phyloP scores from a whole-genome alignment of 805 yeast species.

The Wickerhamomyces ciferrii region DNA sequence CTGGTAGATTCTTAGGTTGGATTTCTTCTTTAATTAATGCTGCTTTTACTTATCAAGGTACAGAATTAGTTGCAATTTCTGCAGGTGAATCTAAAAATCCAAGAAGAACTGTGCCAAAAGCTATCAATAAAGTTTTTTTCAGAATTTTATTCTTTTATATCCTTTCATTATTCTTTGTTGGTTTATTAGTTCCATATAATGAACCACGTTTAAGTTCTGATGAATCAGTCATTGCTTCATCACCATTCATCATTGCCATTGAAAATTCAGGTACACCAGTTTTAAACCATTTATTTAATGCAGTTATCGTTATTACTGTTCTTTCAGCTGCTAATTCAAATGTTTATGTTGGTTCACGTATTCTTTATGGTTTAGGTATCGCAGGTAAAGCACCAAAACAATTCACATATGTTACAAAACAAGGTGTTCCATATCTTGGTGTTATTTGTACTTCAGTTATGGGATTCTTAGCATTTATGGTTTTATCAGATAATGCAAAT shows the following conservation, averaged over 20 bases:
- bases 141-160: conserved; percentile 61
- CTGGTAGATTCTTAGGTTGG: conserved; percentile 50
- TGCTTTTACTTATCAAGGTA: conserved; percentile 56
- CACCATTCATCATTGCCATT: conserved; percentile 68
- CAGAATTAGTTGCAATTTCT: conserved; percentile 52
- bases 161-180: conserved; percentile 55
- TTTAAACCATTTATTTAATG: conserved; percentile 62
- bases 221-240: conserved; percentile 40
- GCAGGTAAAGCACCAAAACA: conserved; percentile 51
- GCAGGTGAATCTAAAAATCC: conserved; percentile 63
- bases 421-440: conserved; percentile 57
- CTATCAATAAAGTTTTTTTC: conserved; percentile 59
- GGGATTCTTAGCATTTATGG: conserved; percentile 56
- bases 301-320: conserved; percentile 54
- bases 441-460: conserved; percentile 49
- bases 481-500: conserved; percentile 41
- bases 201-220: conserved; percentile 38
- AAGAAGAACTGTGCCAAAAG: conserved; percentile 58
- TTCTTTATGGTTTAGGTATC: conserved; percentile 54
- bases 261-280: conserved; percentile 56
- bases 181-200: conserved; percentile 57
- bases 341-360: conserved; percentile 62
- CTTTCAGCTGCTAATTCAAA: conserved; percentile 71
- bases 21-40: conserved; percentile 47
- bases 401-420: conserved; percentile 42